Evolutionary conservation across 208 protist species (phyloP), one percentile per base, ranked within the genome.

Genomic region (Vickermania spadyakhi): DNA sequence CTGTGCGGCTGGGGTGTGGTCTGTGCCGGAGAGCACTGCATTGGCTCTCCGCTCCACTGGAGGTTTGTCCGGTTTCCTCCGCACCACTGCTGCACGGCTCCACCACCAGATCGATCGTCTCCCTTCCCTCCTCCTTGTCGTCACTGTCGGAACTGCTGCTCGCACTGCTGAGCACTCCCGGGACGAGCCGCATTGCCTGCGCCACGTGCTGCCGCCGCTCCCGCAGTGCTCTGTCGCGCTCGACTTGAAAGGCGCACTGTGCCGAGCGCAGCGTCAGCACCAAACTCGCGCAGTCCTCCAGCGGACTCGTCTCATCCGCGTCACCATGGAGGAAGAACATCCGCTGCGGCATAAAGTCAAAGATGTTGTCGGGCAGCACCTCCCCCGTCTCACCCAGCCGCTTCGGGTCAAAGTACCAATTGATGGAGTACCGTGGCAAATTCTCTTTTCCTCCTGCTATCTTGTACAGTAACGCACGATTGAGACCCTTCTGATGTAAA

Each of bases 401-500:
- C 18, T 53, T 50, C 22, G 55, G 42, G 54, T 78, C 70, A 72
- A 84, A 84, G 61, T 84, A 84, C 0, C 62, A 28, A 56, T 64
- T 65, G 5, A 84, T 54, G 28, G 77, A 88, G 72, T 79, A 92
- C 14, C 79, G 73, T 27, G 77, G 56, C 11, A 93, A 58, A 28
- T 80, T 72, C 30, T 66, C 72, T 7, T 62, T 53, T 1, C 85
- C 85, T 18, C 85, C 85, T 0, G 75, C 72, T 25, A 94, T 83
- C 49, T 81, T 59, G 14, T 77, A 64, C 28, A 94, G 70, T 64
- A 92, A 84, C 14, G 55, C 53, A n/a, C 61, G 67, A 68, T 84
- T 79, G 18, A 94, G 72, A 13, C 87, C 87, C 2, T 75, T 56
- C 0, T 59, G 55, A 27, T 90, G 68, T 58, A 94, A 84, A 70